Conservation (phyloP, 208 protist genomes). For the Crithidia fasciculata region DNA sequence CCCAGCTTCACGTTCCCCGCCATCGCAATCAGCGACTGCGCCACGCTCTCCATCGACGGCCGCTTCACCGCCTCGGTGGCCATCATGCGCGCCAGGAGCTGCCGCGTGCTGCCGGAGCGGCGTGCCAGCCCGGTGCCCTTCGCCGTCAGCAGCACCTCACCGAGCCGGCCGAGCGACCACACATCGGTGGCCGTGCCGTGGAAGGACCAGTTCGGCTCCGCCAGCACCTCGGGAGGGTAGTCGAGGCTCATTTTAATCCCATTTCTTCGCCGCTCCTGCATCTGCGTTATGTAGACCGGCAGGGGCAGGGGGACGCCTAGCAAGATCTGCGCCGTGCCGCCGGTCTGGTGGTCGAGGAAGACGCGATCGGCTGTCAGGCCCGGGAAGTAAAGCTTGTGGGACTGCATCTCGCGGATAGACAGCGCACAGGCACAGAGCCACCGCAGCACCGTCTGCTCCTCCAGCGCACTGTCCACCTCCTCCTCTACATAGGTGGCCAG, state of each 20-base stretch:
- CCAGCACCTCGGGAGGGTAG: constrained; percentile 79
- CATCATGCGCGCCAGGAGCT: constrained; percentile 67
- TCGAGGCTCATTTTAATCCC: constrained; percentile 57
- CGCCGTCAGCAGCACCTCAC: constrained; percentile 51
- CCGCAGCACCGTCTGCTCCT: constrained; percentile 45
- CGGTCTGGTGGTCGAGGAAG: constrained; percentile 41
- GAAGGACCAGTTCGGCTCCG: constrained; percentile 34
- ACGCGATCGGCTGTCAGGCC: constrained; percentile 66
- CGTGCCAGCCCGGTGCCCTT: constrained; percentile 38
- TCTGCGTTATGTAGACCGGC: constrained; percentile 52
- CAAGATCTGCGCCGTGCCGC: constrained; percentile 36
- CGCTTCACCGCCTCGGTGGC: constrained; percentile 37
- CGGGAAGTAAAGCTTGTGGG: constrained; percentile 49
- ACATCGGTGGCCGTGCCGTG: constrained; percentile 67
- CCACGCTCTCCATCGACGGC: constrained; percentile 41
- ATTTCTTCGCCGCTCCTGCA: constrained; percentile 54
- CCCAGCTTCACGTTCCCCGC: constrained; percentile 29
- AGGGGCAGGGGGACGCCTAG: constrained; percentile 70
- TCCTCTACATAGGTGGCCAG: constrained; percentile 67
- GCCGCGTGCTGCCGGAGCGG: constrained; percentile 44
- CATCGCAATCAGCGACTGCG: constrained; percentile 33
- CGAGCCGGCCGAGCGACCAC: constrained; percentile 73
- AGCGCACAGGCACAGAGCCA: constrained; percentile 66
- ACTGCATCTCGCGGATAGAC: constrained; percentile 55
- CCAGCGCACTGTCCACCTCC: constrained; percentile 33